A percentile compares a stretch with the other conserved stretches of the same genome.
phyloP scores from a whole-genome alignment of 2,329 filamentous ascomycete genomes.

The Hymenoscyphus fraxineus region DNA sequence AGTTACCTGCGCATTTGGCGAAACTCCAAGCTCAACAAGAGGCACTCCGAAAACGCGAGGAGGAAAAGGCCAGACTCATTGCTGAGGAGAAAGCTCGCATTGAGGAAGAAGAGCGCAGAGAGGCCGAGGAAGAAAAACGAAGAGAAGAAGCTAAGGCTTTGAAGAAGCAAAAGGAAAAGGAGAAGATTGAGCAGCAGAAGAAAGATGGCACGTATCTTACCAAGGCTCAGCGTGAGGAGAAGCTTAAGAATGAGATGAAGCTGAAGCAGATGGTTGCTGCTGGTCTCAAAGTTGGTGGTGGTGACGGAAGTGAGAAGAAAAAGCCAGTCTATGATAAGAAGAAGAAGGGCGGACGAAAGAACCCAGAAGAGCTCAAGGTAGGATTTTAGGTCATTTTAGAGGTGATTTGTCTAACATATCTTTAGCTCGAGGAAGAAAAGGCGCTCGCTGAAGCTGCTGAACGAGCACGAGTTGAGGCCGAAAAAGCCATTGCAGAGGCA shows the following conservation, averaged over 20 bases:
- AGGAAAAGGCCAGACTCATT: conserved; percentile 55
- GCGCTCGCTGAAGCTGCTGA: conserved; percentile 75
- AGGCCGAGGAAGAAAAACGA: conserved; percentile 64
- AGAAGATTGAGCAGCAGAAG: conserved; percentile 81
- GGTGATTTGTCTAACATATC: conserved; percentile 12
- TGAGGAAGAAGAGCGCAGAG: conserved; percentile 61
- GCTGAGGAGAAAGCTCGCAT: conserved; percentile 63
- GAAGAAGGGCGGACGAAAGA: conserved; percentile 66
- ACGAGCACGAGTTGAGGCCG: conserved; percentile 64
- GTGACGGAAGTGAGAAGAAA: conserved; percentile 51
- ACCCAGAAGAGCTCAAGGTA: conserved; percentile 50
- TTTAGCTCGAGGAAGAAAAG: conserved; percentile 71
- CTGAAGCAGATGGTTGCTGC: conserved; percentile 81
- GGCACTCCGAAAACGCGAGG: conserved; percentile 61
- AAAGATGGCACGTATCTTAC: conserved; percentile 84
- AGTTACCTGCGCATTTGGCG: conserved; percentile 71
- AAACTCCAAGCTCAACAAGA: conserved; percentile 81
- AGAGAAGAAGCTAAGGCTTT: conserved; percentile 69
- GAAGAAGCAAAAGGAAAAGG: conserved; percentile 84
- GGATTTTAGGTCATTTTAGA: conserved; percentile 9
- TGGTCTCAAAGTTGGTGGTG: conserved; percentile 67
- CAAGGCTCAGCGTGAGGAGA: conserved; percentile 80
- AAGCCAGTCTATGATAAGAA: conserved; percentile 74
- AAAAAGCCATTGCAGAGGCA: conserved; percentile 59
- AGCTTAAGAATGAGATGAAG: conserved; percentile 73